Evolutionary conservation across 192 early-diverging fungal genomes (phyloP).

Genomic region (Entomortierella lignicola): DNA sequence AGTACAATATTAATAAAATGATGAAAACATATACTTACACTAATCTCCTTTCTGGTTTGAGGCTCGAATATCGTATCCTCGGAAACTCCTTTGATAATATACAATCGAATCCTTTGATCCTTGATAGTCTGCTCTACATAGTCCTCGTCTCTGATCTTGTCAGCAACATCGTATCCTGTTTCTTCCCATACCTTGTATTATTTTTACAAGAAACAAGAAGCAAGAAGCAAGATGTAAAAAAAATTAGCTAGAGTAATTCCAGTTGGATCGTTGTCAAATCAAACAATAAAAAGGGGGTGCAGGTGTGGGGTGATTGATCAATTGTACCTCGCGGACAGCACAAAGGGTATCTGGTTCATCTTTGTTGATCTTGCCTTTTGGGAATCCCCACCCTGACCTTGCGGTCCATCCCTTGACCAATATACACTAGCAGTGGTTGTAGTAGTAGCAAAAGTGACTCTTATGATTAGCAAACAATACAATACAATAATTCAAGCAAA

Average conservation of each 20-base stretch:
- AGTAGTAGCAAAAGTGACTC: no score
- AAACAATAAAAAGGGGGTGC: no score
- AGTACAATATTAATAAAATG: not conserved
- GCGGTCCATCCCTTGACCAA: slow-evolving; percentile 95
- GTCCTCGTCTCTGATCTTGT: slow-evolving; percentile 77
- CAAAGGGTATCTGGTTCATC: slow-evolving; percentile 90
- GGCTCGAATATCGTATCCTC: slow-evolving; percentile 86
- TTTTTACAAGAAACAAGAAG: slow-evolving; percentile 14
- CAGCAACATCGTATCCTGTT: slow-evolving; percentile 90
- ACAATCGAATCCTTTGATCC: slow-evolving; percentile 91
- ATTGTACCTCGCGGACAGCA: slow-evolving; percentile 87
- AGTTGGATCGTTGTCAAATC: not conserved
- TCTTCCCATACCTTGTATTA: slow-evolving; percentile 85
- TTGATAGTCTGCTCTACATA: slow-evolving; percentile 90
- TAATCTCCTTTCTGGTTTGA: slow-evolving; percentile 94
- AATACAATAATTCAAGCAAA: not conserved
- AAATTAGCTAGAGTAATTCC: not conserved
- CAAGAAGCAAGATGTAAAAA: slow-evolving; percentile 2
- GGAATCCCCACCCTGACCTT: slow-evolving; percentile 95
- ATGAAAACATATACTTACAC: slow-evolving; percentile 61
- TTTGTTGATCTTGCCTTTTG: slow-evolving; percentile 99
- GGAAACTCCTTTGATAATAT: slow-evolving; percentile 89
- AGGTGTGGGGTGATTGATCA: no score
- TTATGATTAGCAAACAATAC: no score
- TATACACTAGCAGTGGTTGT: slow-evolving; percentile 63